Evolutionary conservation across 2,329 filamentous ascomycete species (phyloP).

Genomic region (Cytospora piceae): DNA sequence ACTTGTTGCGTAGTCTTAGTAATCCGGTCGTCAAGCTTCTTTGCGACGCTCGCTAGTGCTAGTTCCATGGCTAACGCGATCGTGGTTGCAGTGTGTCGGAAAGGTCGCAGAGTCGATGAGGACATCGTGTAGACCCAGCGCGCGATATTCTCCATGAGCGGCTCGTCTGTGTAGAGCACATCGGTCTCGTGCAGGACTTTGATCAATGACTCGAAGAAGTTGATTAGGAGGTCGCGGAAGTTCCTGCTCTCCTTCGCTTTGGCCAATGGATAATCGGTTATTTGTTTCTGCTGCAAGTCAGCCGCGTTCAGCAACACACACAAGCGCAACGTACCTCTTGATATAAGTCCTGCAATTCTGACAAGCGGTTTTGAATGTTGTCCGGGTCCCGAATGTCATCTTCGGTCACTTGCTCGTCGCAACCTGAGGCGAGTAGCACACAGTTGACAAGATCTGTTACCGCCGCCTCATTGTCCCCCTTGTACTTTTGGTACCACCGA

Average conservation of each 20-base stretch:
- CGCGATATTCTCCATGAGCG: slow-evolving; percentile 85
- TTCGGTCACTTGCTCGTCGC: slow-evolving; percentile 74
- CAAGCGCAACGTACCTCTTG: slow-evolving; percentile 64
- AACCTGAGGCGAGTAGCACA: slow-evolving; percentile 74
- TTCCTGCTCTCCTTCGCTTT: slow-evolving; percentile 75
- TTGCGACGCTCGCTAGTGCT: slow-evolving; percentile 62
- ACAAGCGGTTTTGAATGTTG: slow-evolving; percentile 76
- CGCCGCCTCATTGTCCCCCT: slow-evolving; percentile 55
- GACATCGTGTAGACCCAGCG: slow-evolving; percentile 92
- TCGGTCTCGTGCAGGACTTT: slow-evolving; percentile 81
- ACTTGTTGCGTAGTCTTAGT: slow-evolving; percentile 78
- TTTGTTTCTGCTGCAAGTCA: slow-evolving; percentile 59
- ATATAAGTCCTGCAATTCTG: slow-evolving; percentile 86
- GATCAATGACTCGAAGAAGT: slow-evolving; percentile 79
- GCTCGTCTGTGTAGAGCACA: slow-evolving; percentile 74
- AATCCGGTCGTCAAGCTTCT: slow-evolving; percentile 57
- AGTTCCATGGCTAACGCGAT: slow-evolving; percentile 80
- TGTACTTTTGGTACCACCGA: slow-evolving; percentile 64
- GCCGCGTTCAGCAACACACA: slow-evolving; percentile 8
- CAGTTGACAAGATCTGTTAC: slow-evolving; percentile 69
- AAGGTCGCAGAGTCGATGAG: slow-evolving; percentile 82
- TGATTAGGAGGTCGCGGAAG: slow-evolving; percentile 77
- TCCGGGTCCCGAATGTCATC: slow-evolving; percentile 91
- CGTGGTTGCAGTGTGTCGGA: slow-evolving; percentile 91
- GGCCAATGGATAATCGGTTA: slow-evolving; percentile 89